These are phyloP conservation scores for Saccharomycopsis sp. DNA, from an alignment of 805 yeast species.

Conservation along the genomic window DNA sequence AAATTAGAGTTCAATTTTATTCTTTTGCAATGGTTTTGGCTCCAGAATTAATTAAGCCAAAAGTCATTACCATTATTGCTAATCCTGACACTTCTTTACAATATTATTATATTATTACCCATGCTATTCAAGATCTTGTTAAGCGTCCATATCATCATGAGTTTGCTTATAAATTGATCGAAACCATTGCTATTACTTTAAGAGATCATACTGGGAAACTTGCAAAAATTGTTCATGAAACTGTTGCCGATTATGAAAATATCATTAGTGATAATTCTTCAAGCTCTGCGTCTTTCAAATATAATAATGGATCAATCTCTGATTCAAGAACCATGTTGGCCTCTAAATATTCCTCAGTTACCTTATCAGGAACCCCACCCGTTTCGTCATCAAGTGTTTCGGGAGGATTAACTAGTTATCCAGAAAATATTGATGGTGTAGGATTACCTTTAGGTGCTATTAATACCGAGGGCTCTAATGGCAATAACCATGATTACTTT, in stretches of 20 bases:
- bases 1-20: conserved; percentile 15
- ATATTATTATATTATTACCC: conserved; percentile 12
- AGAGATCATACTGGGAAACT: conserved; percentile 12
- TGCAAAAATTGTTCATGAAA: conserved; percentile 14
- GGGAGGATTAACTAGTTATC: neutral
- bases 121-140: conserved; percentile 8
- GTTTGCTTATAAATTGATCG: conserved; percentile 10
- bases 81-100: conserved; percentile 16
- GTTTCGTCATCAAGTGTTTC: neutral
- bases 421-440: neutral
- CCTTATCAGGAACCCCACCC: neutral
- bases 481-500: neutral
- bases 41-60: conserved; percentile 16
- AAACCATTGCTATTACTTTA: conserved; percentile 14
- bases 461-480: neutral
- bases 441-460: neutral
- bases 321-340: conserved; percentile 8
- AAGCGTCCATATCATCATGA: conserved; percentile 14
- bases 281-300: conserved; percentile 6
- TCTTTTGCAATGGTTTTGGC: conserved; percentile 12
- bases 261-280: conserved; percentile 7
- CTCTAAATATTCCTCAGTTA: conserved; percentile 10
- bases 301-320: neutral
- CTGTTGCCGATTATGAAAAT: conserved; percentile 13
- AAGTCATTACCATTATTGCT: conserved; percentile 13